Conservation (phyloP, 2,329 filamentous ascomycete species). For the Cytospora schulzeri region DNA sequence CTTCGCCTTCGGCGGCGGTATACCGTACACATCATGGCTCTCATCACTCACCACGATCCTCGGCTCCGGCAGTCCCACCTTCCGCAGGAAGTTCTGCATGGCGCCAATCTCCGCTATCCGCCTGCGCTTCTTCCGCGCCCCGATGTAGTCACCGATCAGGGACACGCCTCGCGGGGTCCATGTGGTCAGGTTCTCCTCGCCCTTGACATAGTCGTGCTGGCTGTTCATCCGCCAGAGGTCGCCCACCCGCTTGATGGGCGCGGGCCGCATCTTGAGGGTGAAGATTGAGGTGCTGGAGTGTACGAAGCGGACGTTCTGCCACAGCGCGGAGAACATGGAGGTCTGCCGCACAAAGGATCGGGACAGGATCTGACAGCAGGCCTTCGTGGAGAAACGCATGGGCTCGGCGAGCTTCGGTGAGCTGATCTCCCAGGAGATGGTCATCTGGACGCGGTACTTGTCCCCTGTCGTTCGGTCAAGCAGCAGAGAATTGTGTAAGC, state of each 20-base stretch:
- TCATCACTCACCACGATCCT: conserved; percentile 37
- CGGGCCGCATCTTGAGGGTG: conserved; percentile 80
- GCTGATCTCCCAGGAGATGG: conserved; percentile 80
- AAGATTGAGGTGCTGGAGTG: conserved; percentile 87
- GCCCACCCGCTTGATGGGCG: conserved; percentile 85
- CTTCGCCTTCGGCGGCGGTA: conserved; percentile 39
- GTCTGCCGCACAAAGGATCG: conserved; percentile 82
- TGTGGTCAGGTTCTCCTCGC: conserved; percentile 80
- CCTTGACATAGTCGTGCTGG: conserved; percentile 92
- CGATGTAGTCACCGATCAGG: conserved; percentile 84
- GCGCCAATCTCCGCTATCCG: conserved; percentile 81
- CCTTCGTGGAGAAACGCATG: conserved; percentile 81
- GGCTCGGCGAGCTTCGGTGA: conserved; percentile 84
- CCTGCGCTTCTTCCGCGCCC: conserved; percentile 70
- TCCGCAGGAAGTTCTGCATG: conserved; percentile 66
- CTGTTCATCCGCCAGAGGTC: conserved; percentile 98
- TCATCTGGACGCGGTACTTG: conserved; percentile 87
- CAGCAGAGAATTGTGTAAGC: conserved; percentile 85
- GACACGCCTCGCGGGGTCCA: conserved; percentile 92
- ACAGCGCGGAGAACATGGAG: conserved; percentile 84
- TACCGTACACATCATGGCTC: conserved; percentile 42
- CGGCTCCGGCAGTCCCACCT: conserved; percentile 53
- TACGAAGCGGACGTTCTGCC: conserved; percentile 81
- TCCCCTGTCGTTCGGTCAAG: conserved; percentile 94
- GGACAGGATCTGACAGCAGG: conserved; percentile 81